A percentile compares a stretch with the other conserved stretches of the same genome.
phyloP scores from a whole-genome alignment of 1,284 basidiomycete species.

The Singerocomus rubriflavus region DNA sequence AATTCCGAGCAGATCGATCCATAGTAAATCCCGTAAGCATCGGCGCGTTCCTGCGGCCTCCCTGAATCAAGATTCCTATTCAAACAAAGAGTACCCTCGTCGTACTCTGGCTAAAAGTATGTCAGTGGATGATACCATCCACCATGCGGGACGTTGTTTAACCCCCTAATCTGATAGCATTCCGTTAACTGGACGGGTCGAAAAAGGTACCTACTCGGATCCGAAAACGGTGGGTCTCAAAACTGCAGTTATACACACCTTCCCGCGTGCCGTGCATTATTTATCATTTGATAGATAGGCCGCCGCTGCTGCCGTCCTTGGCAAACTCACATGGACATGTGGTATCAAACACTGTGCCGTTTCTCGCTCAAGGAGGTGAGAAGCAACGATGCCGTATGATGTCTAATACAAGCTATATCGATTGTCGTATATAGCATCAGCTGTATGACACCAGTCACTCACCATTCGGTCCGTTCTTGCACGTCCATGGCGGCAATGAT shows the following conservation, averaged over 20 bases:
- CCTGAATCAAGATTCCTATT: slow-evolving; percentile 9
- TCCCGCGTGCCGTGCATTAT: slow-evolving; percentile 6
- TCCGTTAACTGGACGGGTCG: slow-evolving; percentile 8
- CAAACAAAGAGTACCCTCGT: background rate
- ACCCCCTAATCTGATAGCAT: slow-evolving; percentile 9
- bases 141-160: slow-evolving; percentile 23
- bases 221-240: slow-evolving; percentile 10
- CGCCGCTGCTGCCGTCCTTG: slow-evolving; percentile 1
- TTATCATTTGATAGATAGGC: slow-evolving; percentile 7
- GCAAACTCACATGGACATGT: slow-evolving; percentile 1
- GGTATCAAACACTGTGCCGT: slow-evolving; percentile 1
- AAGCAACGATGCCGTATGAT: slow-evolving; percentile 23
- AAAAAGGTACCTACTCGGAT: slow-evolving; percentile 17
- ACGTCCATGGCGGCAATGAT: slow-evolving; percentile 7
- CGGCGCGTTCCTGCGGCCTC: slow-evolving; percentile 10
- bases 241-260: background rate
- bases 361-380: slow-evolving; percentile 7
- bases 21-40: slow-evolving; percentile 13
- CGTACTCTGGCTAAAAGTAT: no score
- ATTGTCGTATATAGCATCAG: slow-evolving; percentile 22
- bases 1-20: slow-evolving; percentile 7
- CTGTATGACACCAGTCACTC: slow-evolving; percentile 16
- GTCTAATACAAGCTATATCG: slow-evolving; percentile 29
- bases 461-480: slow-evolving; percentile 14
- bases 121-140: background rate